phyloP scores from a whole-genome alignment of 2,329 filamentous ascomycete genomes.

The Saccharata proteae region DNA sequence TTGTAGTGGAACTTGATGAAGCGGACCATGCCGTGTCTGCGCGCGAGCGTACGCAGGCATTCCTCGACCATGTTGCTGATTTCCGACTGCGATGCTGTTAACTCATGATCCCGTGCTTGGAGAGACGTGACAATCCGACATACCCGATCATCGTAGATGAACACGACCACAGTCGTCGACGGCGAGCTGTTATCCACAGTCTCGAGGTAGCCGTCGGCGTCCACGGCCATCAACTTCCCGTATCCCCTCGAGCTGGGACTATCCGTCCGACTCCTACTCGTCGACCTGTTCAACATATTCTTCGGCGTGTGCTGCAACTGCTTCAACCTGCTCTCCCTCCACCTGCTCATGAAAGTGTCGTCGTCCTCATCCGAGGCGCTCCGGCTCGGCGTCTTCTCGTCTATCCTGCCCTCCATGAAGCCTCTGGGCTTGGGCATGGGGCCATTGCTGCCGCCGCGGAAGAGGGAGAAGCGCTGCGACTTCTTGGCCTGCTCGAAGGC shows the following conservation, averaged over 20 bases:
- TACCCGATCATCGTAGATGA: constrained; percentile 83
- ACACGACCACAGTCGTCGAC: constrained; percentile 80
- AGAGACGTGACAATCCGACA: no score
- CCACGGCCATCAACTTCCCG: constrained; percentile 70
- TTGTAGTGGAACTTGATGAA: constrained; percentile 87
- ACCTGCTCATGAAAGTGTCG: constrained; percentile 69
- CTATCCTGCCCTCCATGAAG: no score
- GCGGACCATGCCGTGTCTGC: constrained; percentile 56
- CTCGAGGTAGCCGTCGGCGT: constrained; percentile 87
- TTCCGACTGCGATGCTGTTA: constrained; percentile 62
- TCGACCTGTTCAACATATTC: constrained; percentile 29
- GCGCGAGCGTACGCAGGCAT: constrained; percentile 63
- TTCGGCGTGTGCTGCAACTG: constrained; percentile 58
- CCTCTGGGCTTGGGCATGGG: no score
- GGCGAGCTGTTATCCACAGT: constrained; percentile 80
- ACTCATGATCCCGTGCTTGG: constrained; percentile 9
- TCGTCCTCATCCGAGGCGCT: constrained; percentile 51
- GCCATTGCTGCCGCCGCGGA: constrained; percentile 3
- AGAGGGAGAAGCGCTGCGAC: constrained; percentile 19
- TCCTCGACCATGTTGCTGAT: constrained; percentile 69
- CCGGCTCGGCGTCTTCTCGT: constrained; percentile 3
- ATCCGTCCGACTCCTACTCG: constrained; percentile 48
- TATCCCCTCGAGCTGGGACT: constrained; percentile 69
- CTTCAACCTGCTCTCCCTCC: constrained; percentile 67
- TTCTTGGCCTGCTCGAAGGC: constrained; percentile 55